phyloP scores from a whole-genome alignment of 2,329 filamentous ascomycete species.

The Apiospora pterosperma region DNA sequence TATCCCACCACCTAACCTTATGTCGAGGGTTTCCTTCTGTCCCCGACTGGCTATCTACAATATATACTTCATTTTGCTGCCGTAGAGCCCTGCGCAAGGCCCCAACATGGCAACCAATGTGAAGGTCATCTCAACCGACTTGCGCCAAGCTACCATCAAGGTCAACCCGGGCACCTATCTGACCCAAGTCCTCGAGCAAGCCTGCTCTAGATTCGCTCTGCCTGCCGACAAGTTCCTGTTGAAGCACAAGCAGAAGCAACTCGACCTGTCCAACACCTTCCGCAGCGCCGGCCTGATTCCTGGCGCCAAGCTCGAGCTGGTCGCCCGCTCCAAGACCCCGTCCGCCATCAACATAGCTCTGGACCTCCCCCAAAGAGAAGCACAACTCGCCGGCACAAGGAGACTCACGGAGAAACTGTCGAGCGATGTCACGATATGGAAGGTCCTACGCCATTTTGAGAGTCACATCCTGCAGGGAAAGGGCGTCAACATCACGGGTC shows the following conservation, averaged over 20 bases:
- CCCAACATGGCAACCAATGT: slow-evolving; percentile 80
- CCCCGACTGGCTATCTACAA: neutral
- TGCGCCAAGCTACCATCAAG: slow-evolving; percentile 77
- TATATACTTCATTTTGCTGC: neutral
- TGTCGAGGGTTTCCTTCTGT: neutral
- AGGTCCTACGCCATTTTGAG: slow-evolving; percentile 86
- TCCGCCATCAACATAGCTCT: slow-evolving; percentile 86
- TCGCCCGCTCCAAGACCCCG: slow-evolving; percentile 80
- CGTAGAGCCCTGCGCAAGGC: neutral
- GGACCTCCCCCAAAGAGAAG: slow-evolving; percentile 73
- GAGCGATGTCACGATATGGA: slow-evolving; percentile 85
- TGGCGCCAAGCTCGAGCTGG: slow-evolving; percentile 89
- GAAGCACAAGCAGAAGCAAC: slow-evolving; percentile 82
- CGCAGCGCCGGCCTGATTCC: slow-evolving; percentile 77
- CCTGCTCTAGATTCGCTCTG: slow-evolving; percentile 77
- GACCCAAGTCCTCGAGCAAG: slow-evolving; percentile 81
- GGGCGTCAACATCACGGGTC: slow-evolving; percentile 77
- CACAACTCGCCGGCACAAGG: slow-evolving; percentile 51
- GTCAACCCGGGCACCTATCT: slow-evolving; percentile 78
- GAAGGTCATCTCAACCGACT: slow-evolving; percentile 77
- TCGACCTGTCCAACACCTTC: slow-evolving; percentile 83
- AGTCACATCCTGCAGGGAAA: slow-evolving; percentile 59
- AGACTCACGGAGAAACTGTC: slow-evolving; percentile 82
- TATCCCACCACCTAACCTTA: neutral
- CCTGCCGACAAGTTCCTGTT: slow-evolving; percentile 71